Percentiles rank a stretch among this genome's conserved stretches.
Conservation (phyloP, 163 green algal genomes). For the Chlamydomonas reinhardtii region DNA sequence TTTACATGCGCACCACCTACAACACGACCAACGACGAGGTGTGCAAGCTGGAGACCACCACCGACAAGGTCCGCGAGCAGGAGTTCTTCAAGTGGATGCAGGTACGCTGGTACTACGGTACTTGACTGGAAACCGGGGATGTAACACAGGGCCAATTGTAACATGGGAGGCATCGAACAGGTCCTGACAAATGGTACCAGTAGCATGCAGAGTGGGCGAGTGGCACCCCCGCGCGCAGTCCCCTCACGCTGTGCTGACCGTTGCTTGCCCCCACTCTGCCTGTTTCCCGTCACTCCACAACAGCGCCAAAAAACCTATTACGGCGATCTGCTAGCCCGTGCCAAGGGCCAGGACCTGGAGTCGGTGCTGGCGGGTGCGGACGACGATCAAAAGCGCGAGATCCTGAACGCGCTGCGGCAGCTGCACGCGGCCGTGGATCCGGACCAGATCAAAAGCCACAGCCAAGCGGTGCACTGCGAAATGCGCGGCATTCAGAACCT, state of each 20-base stretch:
- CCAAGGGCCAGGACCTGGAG: constrained; percentile 25
- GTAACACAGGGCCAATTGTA: no score
- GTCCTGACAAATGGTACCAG: no score
- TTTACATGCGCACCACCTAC: constrained; percentile 46
- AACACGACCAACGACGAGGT: constrained; percentile 49
- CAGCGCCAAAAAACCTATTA: constrained; percentile 53
- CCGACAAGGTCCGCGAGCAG: constrained; percentile 9
- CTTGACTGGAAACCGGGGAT: no score
- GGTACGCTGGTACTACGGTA: no score
- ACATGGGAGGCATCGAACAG: no score
- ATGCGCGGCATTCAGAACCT: constrained; percentile 28
- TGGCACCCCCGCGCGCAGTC: no score
- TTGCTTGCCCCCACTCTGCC: no score
- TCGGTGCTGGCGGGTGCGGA: not conserved
- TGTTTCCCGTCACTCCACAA: no score
- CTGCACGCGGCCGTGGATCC: constrained; percentile 22
- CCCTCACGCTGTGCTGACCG: no score
- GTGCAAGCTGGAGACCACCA: not conserved
- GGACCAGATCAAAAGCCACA: constrained; percentile 16
- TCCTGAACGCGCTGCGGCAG: constrained; percentile 41
- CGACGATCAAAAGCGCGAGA: constrained; percentile 49
- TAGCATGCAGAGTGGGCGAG: no score
- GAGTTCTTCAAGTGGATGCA: constrained; percentile 58
- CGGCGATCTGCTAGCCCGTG: constrained; percentile 39
- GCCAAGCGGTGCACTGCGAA: constrained; percentile 35